Percentiles rank a stretch among this genome's conserved stretches.
phyloP scores from a whole-genome alignment of 176 grass and related monocot genomes.

The Zizania latifolia region DNA sequence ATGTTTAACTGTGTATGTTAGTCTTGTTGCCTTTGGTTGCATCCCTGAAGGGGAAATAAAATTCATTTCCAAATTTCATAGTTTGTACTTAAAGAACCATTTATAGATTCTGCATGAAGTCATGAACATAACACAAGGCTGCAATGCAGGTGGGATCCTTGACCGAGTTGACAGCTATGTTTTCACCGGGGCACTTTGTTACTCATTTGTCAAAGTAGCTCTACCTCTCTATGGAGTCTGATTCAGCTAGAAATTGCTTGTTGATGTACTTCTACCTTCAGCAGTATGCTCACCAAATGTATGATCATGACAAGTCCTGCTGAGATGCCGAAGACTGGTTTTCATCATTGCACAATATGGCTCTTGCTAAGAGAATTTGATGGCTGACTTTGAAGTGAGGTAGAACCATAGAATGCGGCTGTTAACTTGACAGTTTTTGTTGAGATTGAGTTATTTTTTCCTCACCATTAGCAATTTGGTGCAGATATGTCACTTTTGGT shows the following conservation, averaged over 20 bases:
- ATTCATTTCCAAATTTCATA: not conserved
- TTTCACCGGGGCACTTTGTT: slow-evolving; percentile 93
- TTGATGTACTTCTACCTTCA: not conserved
- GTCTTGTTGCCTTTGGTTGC: not conserved
- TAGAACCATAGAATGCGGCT: not conserved
- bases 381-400: not conserved
- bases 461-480: not conserved
- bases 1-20: not conserved
- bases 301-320: not conserved
- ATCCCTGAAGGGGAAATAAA: not conserved
- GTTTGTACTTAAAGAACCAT: not conserved
- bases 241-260: not conserved
- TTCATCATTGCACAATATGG: not conserved
- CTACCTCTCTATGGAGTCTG: slow-evolving; percentile 68
- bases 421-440: not conserved
- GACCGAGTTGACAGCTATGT: slow-evolving; percentile 97
- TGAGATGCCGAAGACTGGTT: not conserved
- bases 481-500: slow-evolving; percentile 1
- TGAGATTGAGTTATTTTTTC: not conserved
- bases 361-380: not conserved
- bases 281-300: not conserved
- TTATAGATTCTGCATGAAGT: not conserved
- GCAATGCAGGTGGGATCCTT: slow-evolving; percentile 82
- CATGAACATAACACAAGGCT: slow-evolving; percentile 25
- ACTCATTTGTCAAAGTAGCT: slow-evolving; percentile 85